A percentile compares a stretch with the other conserved stretches of the same genome.
These are phyloP conservation scores for Saccharomycopsis sp. DNA, from an alignment of 805 yeast genomes.

Conservation along the genomic window DNA sequence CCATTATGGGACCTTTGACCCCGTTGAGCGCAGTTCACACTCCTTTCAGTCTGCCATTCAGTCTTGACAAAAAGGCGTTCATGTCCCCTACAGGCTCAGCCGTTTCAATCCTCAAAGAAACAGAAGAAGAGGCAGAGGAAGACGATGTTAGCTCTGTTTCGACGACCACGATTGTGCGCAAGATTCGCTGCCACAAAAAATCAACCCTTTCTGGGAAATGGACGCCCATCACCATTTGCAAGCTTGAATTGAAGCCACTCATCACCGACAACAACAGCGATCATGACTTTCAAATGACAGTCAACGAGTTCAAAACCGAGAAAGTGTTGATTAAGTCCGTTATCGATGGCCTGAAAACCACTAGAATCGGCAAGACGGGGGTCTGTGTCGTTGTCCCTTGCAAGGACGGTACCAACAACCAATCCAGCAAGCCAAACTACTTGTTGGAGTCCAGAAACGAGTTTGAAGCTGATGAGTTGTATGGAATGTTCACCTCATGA, in stretches of 20 bases:
- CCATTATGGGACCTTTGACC: no score
- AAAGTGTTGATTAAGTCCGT: conserved; percentile 16
- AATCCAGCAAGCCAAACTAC: conserved; percentile 15
- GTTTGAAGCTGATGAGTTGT: conserved; percentile 17
- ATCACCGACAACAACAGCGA: neutral
- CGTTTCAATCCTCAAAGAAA: no score
- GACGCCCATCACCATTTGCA: conserved; percentile 17
- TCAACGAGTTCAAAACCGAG: conserved; percentile 14
- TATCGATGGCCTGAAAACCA: conserved; percentile 7
- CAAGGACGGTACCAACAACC: conserved; percentile 11
- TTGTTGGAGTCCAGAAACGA: conserved; percentile 17
- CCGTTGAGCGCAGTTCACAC: no score
- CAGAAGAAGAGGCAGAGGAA: no score
- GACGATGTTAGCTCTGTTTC: no score
- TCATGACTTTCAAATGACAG: conserved; percentile 4
- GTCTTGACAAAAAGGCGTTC: neutral
- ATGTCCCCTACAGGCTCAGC: neutral
- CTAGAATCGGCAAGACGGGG: conserved; percentile 19
- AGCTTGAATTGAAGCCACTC: conserved; percentile 3
- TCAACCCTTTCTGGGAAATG: conserved; percentile 20
- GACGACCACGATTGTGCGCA: conserved; percentile 11
- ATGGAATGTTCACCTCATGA: conserved; percentile 5
- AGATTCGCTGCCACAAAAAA: conserved; percentile 18
- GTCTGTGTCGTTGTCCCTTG: conserved; percentile 17
- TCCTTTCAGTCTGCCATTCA: no score